These are phyloP conservation scores for Termitomyces sp. DNA, from an alignment of 768 basidiomycete genomes.

Conservation along the genomic window DNA sequence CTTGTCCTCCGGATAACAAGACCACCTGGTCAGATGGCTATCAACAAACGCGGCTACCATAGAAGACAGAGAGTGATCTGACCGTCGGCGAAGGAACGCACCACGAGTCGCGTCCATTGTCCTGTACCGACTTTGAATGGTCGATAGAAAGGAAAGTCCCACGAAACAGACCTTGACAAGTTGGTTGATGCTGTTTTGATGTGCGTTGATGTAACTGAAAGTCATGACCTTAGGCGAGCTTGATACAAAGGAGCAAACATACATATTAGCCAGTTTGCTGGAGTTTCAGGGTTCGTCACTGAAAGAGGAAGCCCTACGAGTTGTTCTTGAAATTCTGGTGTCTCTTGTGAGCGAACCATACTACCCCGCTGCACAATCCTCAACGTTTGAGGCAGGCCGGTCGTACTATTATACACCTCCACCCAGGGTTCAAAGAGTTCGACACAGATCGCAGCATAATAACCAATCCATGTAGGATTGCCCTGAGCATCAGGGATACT, in stretches of 20 bases:
- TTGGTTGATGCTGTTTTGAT: slow-evolving; percentile 33
- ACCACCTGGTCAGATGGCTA: no score
- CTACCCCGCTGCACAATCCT: slow-evolving; percentile 27
- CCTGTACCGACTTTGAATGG: slow-evolving; percentile 15
- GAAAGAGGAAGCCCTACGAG: slow-evolving; percentile 14
- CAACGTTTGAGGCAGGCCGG: slow-evolving; percentile 23
- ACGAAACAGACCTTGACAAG: slow-evolving; percentile 23
- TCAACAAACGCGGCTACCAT: no score
- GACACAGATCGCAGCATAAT: slow-evolving; percentile 33
- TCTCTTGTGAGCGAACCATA: slow-evolving; percentile 16
- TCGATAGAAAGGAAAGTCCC: neutral
- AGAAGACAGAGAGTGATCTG: neutral
- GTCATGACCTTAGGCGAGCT: neutral
- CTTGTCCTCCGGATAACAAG: no score
- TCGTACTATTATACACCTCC: slow-evolving; percentile 29
- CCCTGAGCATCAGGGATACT: slow-evolving; percentile 20
- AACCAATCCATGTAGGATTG: slow-evolving; percentile 27
- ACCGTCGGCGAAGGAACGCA: slow-evolving; percentile 40
- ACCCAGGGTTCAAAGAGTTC: slow-evolving; percentile 37
- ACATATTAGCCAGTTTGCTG: slow-evolving; percentile 20
- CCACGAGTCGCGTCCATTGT: slow-evolving; percentile 30
- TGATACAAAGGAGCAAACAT: neutral
- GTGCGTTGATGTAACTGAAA: slow-evolving; percentile 23
- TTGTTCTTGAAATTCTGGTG: slow-evolving; percentile 13
- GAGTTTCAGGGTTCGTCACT: slow-evolving; percentile 21